Percentiles rank a stretch among this genome's conserved stretches.
These are phyloP conservation scores for Quercus gilva DNA, from an alignment of 306 rosid species.

Conservation along the genomic window DNA sequence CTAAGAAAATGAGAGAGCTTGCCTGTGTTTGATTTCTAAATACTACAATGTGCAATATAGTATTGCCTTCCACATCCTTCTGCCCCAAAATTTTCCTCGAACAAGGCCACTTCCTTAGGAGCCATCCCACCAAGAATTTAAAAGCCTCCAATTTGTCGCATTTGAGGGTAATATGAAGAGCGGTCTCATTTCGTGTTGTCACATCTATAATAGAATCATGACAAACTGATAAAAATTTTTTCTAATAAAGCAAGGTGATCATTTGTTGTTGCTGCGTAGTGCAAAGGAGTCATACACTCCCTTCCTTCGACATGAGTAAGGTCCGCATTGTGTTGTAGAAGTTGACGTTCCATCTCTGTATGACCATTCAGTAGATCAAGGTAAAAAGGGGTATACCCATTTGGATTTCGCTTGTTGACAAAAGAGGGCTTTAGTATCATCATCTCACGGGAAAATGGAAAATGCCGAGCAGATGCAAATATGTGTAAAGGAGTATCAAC, in stretches of 20 bases:
- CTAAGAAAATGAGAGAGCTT: not conserved
- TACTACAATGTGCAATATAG: constrained; percentile 31
- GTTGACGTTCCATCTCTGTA: constrained; percentile 3
- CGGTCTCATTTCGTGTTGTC: constrained; percentile 31
- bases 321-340: constrained; percentile 13
- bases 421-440: too few species aligned
- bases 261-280: not conserved
- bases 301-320: constrained; percentile 39
- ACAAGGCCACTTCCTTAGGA: not conserved
- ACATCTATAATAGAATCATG: constrained; percentile 30
- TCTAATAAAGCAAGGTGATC: constrained; percentile 23
- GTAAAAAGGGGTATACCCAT: constrained; percentile 24
- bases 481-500: too few species aligned
- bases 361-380: constrained; percentile 27
- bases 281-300: constrained; percentile 36
- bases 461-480: too few species aligned
- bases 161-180: constrained; percentile 37
- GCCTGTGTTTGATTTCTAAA: constrained; percentile 18
- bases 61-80: constrained; percentile 35
- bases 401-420: too few species aligned
- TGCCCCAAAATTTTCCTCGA: not conserved
- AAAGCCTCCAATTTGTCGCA: constrained; percentile 21
- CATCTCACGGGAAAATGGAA: too few species aligned
- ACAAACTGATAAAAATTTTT: constrained; percentile 20
- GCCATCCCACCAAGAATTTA: constrained; percentile 29